phyloP scores from a whole-genome alignment of 257 asterid species.

The Leonotis leonurus region DNA sequence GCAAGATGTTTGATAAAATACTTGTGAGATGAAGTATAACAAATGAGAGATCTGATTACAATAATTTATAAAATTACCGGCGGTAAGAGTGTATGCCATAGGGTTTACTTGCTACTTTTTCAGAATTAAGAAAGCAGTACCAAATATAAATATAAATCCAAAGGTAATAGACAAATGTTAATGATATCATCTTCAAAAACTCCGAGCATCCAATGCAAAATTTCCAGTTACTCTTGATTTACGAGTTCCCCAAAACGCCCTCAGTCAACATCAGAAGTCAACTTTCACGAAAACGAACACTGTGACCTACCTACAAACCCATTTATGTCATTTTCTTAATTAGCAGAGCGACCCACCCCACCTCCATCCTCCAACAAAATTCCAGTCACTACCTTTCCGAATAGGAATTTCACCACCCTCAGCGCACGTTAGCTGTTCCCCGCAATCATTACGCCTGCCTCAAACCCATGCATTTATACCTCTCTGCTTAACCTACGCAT shows the following conservation, averaged over 20 bases:
- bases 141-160: too few relatives aligned
- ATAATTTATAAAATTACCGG: too few relatives aligned
- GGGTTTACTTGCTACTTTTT: too few relatives aligned
- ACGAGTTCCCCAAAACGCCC: conserved; percentile 31
- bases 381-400: conserved; percentile 21
- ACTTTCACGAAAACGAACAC: conserved; percentile 33
- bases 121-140: too few relatives aligned
- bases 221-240: neutral
- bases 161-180: too few relatives aligned
- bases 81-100: too few relatives aligned
- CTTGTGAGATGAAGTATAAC: too few relatives aligned
- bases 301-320: conserved; percentile 31
- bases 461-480: conserved; percentile 39
- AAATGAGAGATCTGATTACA: too few relatives aligned
- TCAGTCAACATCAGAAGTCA: conserved; percentile 33
- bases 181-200: too few relatives aligned
- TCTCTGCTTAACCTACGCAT: conserved; percentile 53
- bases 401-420: conserved; percentile 20
- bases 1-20: too few relatives aligned
- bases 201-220: conserved; percentile 8
- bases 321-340: conserved; percentile 41
- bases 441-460: conserved; percentile 41
- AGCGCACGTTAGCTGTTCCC: conserved; percentile 62
- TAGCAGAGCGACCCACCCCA: neutral
- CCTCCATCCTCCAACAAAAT: neutral